A percentile compares a stretch with the other conserved stretches of the same genome.
These are phyloP conservation scores for Fragaria vesca DNA, from an alignment of 306 rosid species.

Conservation along the genomic window DNA sequence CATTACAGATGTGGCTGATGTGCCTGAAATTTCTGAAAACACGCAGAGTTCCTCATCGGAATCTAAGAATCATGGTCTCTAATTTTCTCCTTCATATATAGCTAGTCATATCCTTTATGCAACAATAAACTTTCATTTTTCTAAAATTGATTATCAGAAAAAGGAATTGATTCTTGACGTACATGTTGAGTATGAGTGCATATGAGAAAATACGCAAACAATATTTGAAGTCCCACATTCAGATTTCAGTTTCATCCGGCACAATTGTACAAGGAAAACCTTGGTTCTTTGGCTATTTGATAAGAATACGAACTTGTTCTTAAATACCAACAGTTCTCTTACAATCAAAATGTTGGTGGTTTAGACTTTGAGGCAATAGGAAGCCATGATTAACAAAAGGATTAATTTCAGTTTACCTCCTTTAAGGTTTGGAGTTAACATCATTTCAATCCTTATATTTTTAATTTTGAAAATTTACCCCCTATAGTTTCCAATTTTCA, in stretches of 20 bases:
- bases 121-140: not conserved
- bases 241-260: not conserved
- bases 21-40: conserved; percentile 56
- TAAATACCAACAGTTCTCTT: no score
- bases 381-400: no score
- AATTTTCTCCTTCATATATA: not conserved
- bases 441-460: no score
- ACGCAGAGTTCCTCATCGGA: conserved; percentile 47
- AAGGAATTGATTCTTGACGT: not conserved
- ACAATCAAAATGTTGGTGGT: no score
- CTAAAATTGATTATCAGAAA: not conserved
- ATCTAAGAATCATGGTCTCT: conserved; percentile 26
- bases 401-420: no score
- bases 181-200: not conserved
- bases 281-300: not conserved
- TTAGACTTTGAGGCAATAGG: no score
- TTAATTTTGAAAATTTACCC: no score
- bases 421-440: no score
- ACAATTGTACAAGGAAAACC: not conserved
- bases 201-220: not conserved
- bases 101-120: not conserved
- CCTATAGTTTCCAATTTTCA: no score
- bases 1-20: conserved; percentile 38
- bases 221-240: not conserved
- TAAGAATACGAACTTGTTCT: no score